A percentile compares a stretch with the other conserved stretches of the same genome.
Evolutionary conservation across 192 early-diverging fungal genomes (phyloP).

Genomic region (Umbelopsis sp.): DNA sequence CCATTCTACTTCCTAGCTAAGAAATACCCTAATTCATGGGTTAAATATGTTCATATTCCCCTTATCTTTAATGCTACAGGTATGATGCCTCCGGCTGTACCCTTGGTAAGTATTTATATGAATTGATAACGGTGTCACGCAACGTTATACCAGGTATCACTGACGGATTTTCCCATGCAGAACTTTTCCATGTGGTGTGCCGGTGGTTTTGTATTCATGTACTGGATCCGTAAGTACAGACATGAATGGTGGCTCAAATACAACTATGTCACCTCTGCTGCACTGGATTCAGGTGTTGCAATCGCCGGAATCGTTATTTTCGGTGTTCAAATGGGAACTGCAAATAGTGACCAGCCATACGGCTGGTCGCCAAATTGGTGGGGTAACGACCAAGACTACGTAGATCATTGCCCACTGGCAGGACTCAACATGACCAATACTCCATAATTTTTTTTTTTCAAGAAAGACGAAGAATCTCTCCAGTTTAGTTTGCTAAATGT

Average conservation of each 20-base stretch:
- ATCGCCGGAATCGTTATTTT: conserved; percentile 42
- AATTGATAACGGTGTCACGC: neutral
- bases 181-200: conserved; percentile 48
- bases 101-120: conserved; percentile 24
- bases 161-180: conserved; percentile 22
- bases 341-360: neutral
- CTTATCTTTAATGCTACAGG: conserved; percentile 53
- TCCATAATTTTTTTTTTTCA: neutral
- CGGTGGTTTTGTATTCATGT: conserved; percentile 57
- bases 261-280: conserved; percentile 69
- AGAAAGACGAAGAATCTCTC: neutral
- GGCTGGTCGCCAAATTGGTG: conserved; percentile 29
- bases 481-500: neutral
- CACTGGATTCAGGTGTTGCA: conserved; percentile 57
- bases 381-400: conserved; percentile 21
- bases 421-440: conserved; percentile 18
- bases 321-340: conserved; percentile 25
- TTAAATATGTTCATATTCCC: conserved; percentile 60
- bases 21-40: conserved; percentile 49
- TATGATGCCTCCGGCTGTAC: conserved; percentile 57
- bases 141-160: conserved; percentile 6
- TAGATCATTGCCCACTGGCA: conserved; percentile 33
- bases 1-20: conserved; percentile 57
- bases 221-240: conserved; percentile 49
- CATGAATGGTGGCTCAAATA: conserved; percentile 64